These are phyloP conservation scores for Xylaria digitata DNA, from an alignment of 2,329 filamentous ascomycete species.

Conservation along the genomic window DNA sequence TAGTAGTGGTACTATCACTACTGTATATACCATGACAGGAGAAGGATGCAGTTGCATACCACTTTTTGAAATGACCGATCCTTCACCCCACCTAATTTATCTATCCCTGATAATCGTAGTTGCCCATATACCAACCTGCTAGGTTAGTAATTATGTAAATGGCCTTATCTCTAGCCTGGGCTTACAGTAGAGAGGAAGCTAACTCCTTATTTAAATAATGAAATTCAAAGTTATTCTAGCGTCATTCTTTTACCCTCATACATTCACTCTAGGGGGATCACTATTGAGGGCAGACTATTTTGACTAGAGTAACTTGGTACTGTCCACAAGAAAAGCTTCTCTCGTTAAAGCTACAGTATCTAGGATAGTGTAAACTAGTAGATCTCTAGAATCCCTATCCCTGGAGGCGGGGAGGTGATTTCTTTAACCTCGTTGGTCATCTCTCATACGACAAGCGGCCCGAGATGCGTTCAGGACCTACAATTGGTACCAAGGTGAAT, in stretches of 20 bases:
- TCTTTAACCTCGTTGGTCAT: background rate
- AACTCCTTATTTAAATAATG: background rate
- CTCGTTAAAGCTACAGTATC: too few species aligned
- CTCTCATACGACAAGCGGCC: background rate
- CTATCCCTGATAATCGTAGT: constrained; percentile 5
- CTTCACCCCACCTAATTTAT: constrained; percentile 23
- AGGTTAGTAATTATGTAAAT: background rate
- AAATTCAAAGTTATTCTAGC: background rate
- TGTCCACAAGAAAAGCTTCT: too few species aligned
- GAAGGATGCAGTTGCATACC: constrained; percentile 16
- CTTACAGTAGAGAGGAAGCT: background rate
- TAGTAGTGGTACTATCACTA: background rate
- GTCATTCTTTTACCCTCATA: background rate
- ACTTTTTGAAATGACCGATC: constrained; percentile 7
- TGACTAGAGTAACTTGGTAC: background rate
- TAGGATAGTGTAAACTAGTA: background rate
- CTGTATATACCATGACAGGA: background rate
- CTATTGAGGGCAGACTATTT: background rate
- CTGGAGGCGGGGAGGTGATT: background rate
- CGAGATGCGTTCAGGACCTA: too few species aligned
- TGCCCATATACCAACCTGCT: background rate
- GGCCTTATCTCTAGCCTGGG: background rate
- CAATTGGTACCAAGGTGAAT: background rate
- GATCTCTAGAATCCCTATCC: background rate
- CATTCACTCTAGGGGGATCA: background rate